Percentiles rank a stretch among this genome's conserved stretches.
These are phyloP conservation scores for Podila minutissima DNA, from an alignment of 192 early-diverging fungal species.

Conservation along the genomic window DNA sequence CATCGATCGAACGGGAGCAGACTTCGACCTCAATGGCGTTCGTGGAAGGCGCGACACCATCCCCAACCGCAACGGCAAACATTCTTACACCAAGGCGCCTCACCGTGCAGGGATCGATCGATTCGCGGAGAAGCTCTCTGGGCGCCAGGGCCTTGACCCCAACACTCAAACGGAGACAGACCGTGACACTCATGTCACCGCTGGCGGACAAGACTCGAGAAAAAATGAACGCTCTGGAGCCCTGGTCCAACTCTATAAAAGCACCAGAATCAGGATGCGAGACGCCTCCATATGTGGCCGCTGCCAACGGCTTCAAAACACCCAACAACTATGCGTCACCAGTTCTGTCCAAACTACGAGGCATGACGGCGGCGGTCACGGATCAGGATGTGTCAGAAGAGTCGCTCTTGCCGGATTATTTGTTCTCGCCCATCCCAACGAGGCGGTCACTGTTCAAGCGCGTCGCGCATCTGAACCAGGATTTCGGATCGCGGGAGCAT, in stretches of 20 bases:
- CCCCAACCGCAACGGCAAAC: constrained; percentile 1
- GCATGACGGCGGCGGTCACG: constrained; percentile 5
- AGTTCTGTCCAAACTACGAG: constrained; percentile 17
- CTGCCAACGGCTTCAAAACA: constrained; percentile 10
- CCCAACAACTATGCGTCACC: constrained; percentile 27
- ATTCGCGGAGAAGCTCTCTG: constrained; percentile 4
- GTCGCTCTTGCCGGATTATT: constrained; percentile 23
- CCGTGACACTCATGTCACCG: constrained; percentile 40
- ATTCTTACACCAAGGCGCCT: constrained; percentile 1
- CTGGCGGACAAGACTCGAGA: constrained; percentile 7
- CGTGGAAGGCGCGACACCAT: neutral
- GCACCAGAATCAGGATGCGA: constrained; percentile 9
- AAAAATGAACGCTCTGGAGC: neutral
- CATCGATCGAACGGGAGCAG: neutral
- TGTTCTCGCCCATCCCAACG: constrained; percentile 53
- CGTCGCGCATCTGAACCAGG: constrained; percentile 70
- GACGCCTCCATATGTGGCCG: constrained; percentile 13
- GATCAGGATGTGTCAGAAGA: constrained; percentile 9
- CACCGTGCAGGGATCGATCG: constrained; percentile 7
- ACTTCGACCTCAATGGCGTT: neutral
- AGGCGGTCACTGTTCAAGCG: constrained; percentile 70
- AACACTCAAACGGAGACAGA: constrained; percentile 28
- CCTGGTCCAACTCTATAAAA: constrained; percentile 1
- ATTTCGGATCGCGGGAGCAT: constrained; percentile 64
- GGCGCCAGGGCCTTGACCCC: constrained; percentile 12